Evolutionary conservation across 2,329 filamentous ascomycete species (phyloP).

Genomic region (Monilinia polystroma): DNA sequence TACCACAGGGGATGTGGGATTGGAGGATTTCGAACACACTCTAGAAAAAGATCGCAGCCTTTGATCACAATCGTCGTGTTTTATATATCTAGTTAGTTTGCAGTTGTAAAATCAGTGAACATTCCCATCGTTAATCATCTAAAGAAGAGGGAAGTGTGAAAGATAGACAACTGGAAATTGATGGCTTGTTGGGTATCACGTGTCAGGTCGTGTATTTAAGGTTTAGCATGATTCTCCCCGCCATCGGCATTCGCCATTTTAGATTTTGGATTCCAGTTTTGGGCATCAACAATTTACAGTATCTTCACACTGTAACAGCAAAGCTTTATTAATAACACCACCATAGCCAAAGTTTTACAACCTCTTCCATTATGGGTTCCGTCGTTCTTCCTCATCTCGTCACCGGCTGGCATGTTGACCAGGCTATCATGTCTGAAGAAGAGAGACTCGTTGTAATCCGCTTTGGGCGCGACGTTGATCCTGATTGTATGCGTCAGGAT

Average conservation of each 20-base stretch:
- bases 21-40: background rate
- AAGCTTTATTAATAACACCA: background rate
- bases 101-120: background rate
- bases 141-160: too few species aligned
- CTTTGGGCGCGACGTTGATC: slow-evolving; percentile 84
- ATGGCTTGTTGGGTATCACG: background rate
- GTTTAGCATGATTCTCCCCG: background rate
- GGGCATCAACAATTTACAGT: background rate
- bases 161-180: background rate
- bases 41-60: background rate
- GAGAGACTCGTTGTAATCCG: slow-evolving; percentile 91
- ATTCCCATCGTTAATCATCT: too few species aligned
- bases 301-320: background rate
- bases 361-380: slow-evolving; percentile 55
- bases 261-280: background rate
- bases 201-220: background rate
- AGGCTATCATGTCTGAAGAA: slow-evolving; percentile 85
- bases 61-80: too few species aligned
- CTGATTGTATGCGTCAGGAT: slow-evolving; percentile 79
- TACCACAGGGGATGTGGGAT: background rate
- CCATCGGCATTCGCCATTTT: background rate
- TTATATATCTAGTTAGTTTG: background rate
- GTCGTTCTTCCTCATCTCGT: slow-evolving; percentile 88
- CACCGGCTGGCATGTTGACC: slow-evolving; percentile 97
- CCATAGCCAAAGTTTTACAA: background rate